phyloP scores from a whole-genome alignment of 2,329 filamentous ascomycete genomes.

The Davidsoniella australis region DNA sequence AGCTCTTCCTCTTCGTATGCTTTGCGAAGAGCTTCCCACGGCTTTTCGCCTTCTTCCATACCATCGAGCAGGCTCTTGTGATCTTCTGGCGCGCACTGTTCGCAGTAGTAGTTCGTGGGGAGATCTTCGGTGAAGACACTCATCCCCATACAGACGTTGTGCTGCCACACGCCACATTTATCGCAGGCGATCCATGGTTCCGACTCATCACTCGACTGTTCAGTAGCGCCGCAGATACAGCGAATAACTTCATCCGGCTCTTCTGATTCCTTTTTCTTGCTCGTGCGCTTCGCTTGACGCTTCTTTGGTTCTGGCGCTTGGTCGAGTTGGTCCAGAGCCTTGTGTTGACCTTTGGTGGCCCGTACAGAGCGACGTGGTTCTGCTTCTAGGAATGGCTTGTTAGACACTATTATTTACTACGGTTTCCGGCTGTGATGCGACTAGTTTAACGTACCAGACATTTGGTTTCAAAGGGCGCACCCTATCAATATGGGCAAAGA shows the following conservation, averaged over 20 bases:
- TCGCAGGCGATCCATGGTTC: conserved; percentile 96
- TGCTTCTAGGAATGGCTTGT: conserved; percentile 25
- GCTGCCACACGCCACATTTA: conserved; percentile 84
- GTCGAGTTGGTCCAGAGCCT: conserved; percentile 65
- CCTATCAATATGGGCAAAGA: too few species aligned
- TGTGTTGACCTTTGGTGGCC: conserved; percentile 93
- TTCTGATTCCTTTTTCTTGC: conserved; percentile 33
- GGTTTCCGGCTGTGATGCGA: too few species aligned
- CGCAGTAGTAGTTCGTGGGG: conserved; percentile 79
- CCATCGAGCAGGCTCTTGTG: conserved; percentile 68
- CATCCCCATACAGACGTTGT: conserved; percentile 89
- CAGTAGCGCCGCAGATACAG: conserved; percentile 80
- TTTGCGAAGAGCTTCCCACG: conserved; percentile 60
- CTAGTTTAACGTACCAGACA: not conserved
- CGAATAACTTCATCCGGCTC: conserved; percentile 59
- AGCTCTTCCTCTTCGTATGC: conserved; percentile 44
- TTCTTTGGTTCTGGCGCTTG: conserved; percentile 36
- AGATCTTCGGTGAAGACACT: conserved; percentile 60
- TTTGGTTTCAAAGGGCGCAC: not conserved
- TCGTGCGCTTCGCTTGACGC: conserved; percentile 31
- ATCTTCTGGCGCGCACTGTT: conserved; percentile 68
- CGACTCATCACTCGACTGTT: conserved; percentile 69
- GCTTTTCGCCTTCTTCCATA: conserved; percentile 63
- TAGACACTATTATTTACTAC: not conserved
- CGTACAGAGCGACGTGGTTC: conserved; percentile 89